Evolutionary conservation across 768 basidiomycete genomes (phyloP), one percentile per base, ranked within the genome.

Genomic region (Cystofilobasidium ferigula): DNA sequence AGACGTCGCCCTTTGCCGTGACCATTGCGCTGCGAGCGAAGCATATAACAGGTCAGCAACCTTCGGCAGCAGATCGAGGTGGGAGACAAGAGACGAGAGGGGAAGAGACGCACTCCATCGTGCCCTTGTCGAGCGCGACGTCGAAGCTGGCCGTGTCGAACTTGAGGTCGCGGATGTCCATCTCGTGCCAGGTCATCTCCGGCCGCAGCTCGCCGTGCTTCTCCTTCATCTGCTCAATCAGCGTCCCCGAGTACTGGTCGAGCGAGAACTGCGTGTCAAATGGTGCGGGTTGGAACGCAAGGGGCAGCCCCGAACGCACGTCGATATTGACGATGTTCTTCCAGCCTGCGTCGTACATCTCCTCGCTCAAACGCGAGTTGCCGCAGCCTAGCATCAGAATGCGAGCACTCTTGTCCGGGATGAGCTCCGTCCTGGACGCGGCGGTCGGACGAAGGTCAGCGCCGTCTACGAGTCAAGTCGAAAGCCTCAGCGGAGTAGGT

Each of bases 151-250:
- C 77, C 56, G 81, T 75, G 4, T 81, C 81, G 62, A 90, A 87
- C 14, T 78, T 74, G 34, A 92, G 77, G 18, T 82, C 74, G 14
- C 89, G 81, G 45, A 91, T 83, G 69, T 92, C 89, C 86, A 88
- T 90, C 75, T 86, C 86, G 63, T 82, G 79, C 89, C 89, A 91
- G 72, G 82, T 79, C 87, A 92, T 88, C 64, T 82, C 82, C 4
- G 85, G 83, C 53, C 85, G 79, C 34, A 64, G 45, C 8, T 70
- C 72, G 26, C 73, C 73, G 70, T 88, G 83, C 61, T 80, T 80
- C 56, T 74, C 74, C 28, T 76, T 78, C 89, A 90, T 90, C 71
- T 85, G 83, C 62, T 86, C 81, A 58, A 91, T 84, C 51, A 89
- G 79, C 32, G 89, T 78, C 2, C 80, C 73, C 3, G 89, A 90